These are phyloP conservation scores for Naegleria gruberi DNA, from an alignment of 208 protist genomes.

Conservation along the genomic window DNA sequence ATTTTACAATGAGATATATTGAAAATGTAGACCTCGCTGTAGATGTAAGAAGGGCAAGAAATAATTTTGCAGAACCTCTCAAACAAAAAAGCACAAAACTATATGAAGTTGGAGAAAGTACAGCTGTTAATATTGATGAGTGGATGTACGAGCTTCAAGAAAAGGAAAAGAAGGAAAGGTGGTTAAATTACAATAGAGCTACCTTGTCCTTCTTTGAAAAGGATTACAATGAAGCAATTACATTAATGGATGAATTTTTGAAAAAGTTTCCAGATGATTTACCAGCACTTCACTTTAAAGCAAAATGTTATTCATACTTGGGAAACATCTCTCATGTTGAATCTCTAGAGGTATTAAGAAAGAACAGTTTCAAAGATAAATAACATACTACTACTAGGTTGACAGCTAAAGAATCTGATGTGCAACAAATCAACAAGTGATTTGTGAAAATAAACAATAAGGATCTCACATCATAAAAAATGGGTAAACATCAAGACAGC, in stretches of 20 bases:
- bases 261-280: not conserved
- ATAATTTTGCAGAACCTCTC: not conserved
- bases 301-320: too few species aligned
- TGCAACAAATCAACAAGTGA: too few species aligned
- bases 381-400: too few species aligned
- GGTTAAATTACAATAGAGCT: not conserved
- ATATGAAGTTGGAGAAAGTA: not conserved
- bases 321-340: too few species aligned
- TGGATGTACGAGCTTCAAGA: not conserved
- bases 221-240: not conserved
- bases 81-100: not conserved
- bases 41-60: not conserved
- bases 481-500: too few species aligned
- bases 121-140: not conserved
- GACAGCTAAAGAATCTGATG: too few species aligned
- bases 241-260: not conserved
- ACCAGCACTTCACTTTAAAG: not conserved
- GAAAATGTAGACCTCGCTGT: not conserved
- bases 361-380: too few species aligned
- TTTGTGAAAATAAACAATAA: too few species aligned
- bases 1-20: not conserved
- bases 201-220: not conserved
- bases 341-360: too few species aligned
- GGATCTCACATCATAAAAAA: too few species aligned
- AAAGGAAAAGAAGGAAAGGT: not conserved